Evolutionary conservation across 805 yeast genomes (phyloP).

Genomic region (Kodamaea kaohsiungensis): DNA sequence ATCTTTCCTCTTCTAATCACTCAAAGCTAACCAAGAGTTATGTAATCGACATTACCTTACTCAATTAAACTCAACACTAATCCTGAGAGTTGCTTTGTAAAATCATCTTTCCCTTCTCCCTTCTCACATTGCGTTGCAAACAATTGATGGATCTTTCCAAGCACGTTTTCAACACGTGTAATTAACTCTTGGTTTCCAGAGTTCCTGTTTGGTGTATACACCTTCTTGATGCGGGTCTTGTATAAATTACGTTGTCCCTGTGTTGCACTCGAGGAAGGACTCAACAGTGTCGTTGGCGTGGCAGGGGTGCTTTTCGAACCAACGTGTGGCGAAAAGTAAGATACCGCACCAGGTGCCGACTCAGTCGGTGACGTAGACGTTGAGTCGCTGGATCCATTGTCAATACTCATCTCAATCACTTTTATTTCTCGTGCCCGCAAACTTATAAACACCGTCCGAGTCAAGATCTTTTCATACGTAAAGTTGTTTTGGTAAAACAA

Average conservation of each 20-base stretch:
- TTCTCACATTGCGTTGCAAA: conserved; percentile 5
- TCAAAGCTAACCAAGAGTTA: too few relatives aligned
- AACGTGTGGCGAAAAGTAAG: not conserved
- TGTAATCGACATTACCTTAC: too few relatives aligned
- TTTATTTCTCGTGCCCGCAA: conserved; percentile 47
- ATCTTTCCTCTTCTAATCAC: too few relatives aligned
- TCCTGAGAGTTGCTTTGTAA: conserved; percentile 9
- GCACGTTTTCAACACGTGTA: conserved; percentile 25
- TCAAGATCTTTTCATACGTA: conserved; percentile 28
- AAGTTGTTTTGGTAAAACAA: conserved; percentile 42
- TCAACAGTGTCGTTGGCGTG: not conserved
- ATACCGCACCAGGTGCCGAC: not conserved
- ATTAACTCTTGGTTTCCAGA: conserved; percentile 33
- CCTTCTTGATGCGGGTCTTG: conserved; percentile 37
- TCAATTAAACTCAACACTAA: conserved; percentile 11
- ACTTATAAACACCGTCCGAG: conserved; percentile 44
- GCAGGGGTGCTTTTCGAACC: not conserved
- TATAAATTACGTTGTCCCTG: conserved; percentile 18
- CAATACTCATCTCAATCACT: conserved; percentile 37
- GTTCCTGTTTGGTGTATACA: conserved; percentile 35
- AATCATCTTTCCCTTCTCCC: conserved; percentile 1
- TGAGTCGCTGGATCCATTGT: conserved; percentile 2
- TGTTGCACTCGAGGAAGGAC: not conserved
- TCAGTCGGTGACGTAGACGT: conserved; percentile 1
- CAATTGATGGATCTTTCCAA: conserved; percentile 28